A percentile compares a stretch with the other conserved stretches of the same genome.
These are phyloP conservation scores for Tulasnella sp. DNA, from an alignment of 768 basidiomycete genomes.

Conservation along the genomic window DNA sequence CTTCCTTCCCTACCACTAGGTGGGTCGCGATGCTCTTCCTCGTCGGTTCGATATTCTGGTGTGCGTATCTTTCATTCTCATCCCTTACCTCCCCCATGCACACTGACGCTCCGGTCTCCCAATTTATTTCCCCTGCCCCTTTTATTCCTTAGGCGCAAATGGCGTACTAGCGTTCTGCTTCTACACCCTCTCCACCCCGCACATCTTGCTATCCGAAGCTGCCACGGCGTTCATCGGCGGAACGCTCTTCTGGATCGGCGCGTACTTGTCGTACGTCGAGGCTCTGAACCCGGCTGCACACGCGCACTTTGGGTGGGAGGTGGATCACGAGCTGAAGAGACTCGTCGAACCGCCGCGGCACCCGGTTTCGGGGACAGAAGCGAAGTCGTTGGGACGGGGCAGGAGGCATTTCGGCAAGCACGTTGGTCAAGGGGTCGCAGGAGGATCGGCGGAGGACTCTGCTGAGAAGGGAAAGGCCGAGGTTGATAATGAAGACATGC, in stretches of 20 bases:
- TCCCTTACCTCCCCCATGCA: background rate
- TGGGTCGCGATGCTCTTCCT: slow-evolving; percentile 26
- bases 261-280: slow-evolving; percentile 30
- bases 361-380: background rate
- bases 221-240: slow-evolving; percentile 30
- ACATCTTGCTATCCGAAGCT: slow-evolving; percentile 25
- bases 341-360: slow-evolving; percentile 14
- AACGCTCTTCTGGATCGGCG: slow-evolving; percentile 27
- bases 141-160: slow-evolving; percentile 2
- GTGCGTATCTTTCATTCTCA: background rate
- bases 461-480: background rate
- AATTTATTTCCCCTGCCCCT: no score
- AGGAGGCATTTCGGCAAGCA: slow-evolving; percentile 21
- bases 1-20: background rate
- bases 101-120: no score
- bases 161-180: slow-evolving; percentile 29
- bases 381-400: slow-evolving; percentile 13
- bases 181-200: slow-evolving; percentile 20
- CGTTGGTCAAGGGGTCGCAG: background rate
- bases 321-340: slow-evolving; percentile 8
- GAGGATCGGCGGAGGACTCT: no score
- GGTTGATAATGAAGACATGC: background rate
- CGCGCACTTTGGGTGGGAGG: slow-evolving; percentile 28
- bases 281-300: slow-evolving; percentile 28
- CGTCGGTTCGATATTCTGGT: slow-evolving; percentile 31